Evolutionary conservation across 768 basidiomycete genomes (phyloP).

Genomic region (Russula sp.): DNA sequence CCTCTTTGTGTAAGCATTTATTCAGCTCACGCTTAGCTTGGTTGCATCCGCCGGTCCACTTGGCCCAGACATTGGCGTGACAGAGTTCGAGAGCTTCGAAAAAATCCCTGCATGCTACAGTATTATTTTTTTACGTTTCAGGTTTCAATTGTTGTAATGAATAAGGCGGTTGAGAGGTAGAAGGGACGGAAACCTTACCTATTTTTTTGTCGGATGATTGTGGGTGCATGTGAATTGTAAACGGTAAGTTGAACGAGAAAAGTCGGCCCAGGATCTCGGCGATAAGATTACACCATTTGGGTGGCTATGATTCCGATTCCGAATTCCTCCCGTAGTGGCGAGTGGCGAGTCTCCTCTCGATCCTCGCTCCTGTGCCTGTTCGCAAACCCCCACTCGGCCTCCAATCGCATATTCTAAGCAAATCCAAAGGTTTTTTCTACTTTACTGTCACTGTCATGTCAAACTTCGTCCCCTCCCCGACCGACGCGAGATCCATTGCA

Average conservation of each 20-base stretch:
- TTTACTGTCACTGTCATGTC: slow-evolving; percentile 38
- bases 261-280: not conserved
- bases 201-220: slow-evolving; percentile 54
- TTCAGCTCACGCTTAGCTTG: slow-evolving; percentile 64
- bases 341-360: not conserved
- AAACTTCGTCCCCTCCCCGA: slow-evolving; percentile 37
- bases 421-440: not conserved
- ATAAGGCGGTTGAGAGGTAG: not conserved
- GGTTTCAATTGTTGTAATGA: not conserved
- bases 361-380: not conserved
- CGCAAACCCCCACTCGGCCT: not conserved
- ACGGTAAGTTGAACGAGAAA: not conserved
- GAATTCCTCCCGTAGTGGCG: not conserved
- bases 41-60: slow-evolving; percentile 70
- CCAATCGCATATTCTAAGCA: not conserved
- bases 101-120: slow-evolving; percentile 67
- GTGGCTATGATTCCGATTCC: not conserved
- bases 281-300: not conserved
- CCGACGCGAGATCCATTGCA: slow-evolving; percentile 60
- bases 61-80: slow-evolving; percentile 60
- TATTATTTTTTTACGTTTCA: slow-evolving; percentile 7
- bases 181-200: slow-evolving; percentile 39
- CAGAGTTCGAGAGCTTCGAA: slow-evolving; percentile 74
- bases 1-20: slow-evolving; percentile 68
- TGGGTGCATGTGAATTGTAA: slow-evolving; percentile 53